Percentiles rank a stretch among this genome's conserved stretches.
These are phyloP conservation scores for Suhomyces bribrorum DNA, from an alignment of 1,139 yeast species.

Conservation along the genomic window DNA sequence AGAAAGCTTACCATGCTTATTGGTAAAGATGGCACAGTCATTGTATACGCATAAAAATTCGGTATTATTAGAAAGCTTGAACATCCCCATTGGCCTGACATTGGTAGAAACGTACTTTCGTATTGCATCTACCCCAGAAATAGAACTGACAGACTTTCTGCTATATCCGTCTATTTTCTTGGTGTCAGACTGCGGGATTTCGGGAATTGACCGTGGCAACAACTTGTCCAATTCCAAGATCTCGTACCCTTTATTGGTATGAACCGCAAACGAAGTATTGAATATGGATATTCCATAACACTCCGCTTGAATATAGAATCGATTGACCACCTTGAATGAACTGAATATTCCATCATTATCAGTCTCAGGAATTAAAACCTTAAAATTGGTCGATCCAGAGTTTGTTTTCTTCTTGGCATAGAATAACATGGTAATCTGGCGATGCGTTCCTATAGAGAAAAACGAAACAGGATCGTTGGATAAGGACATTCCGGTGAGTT, in stretches of 20 bases:
- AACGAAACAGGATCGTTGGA: slow-evolving; percentile 45
- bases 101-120: slow-evolving; percentile 37
- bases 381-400: slow-evolving; percentile 50
- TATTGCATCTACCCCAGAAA: slow-evolving; percentile 32
- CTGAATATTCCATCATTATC: slow-evolving; percentile 54
- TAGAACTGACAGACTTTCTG: slow-evolving; percentile 20
- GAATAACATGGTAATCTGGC: slow-evolving; percentile 59
- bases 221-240: slow-evolving; percentile 62
- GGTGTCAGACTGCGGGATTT: slow-evolving; percentile 30
- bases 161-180: slow-evolving; percentile 37
- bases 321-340: slow-evolving; percentile 50
- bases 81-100: slow-evolving; percentile 62
- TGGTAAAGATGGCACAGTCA: slow-evolving; percentile 70
- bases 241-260: slow-evolving; percentile 69
- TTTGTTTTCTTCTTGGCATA: slow-evolving; percentile 52
- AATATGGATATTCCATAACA: slow-evolving; percentile 59
- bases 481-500: slow-evolving; percentile 34
- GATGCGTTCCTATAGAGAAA: slow-evolving; percentile 63
- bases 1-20: slow-evolving; percentile 64
- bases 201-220: slow-evolving; percentile 58
- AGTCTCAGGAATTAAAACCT: slow-evolving; percentile 51
- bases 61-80: slow-evolving; percentile 52
- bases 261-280: slow-evolving; percentile 64
- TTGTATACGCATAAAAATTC: slow-evolving; percentile 66
- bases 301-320: slow-evolving; percentile 53